A percentile compares a stretch with the other conserved stretches of the same genome.
Conservation (phyloP, 2,329 filamentous ascomycete genomes). For the Trichoderma citrinoviride region DNA sequence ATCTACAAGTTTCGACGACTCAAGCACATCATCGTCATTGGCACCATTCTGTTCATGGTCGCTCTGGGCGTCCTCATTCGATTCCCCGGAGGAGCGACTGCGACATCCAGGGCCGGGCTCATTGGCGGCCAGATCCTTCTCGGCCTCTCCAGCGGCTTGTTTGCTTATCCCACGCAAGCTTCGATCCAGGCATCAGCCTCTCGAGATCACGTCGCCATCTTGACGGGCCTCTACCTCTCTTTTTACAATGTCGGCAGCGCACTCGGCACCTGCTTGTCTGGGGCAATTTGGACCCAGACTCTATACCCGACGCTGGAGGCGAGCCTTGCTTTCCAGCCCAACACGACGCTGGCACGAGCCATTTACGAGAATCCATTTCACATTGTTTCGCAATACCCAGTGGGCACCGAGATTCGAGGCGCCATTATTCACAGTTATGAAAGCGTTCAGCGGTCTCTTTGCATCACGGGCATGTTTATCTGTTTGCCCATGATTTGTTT, state of each 20-base stretch:
- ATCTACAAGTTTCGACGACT: constrained; percentile 52
- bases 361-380: constrained; percentile 41
- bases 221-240: constrained; percentile 41
- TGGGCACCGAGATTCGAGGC: constrained; percentile 44
- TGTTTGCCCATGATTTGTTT: constrained; percentile 48
- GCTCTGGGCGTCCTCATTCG: constrained; percentile 56
- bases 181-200: constrained; percentile 41
- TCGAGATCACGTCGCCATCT: constrained; percentile 39
- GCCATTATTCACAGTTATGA: constrained; percentile 47
- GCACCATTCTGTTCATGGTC: constrained; percentile 54
- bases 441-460: constrained; percentile 45
- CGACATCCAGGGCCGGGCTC: constrained; percentile 47
- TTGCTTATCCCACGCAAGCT: constrained; percentile 44
- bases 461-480: constrained; percentile 45
- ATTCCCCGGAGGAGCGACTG: constrained; percentile 49
- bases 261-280: constrained; percentile 41
- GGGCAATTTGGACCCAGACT: constrained; percentile 44
- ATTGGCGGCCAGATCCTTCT: constrained; percentile 56
- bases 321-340: constrained; percentile 36
- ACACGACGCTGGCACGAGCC: constrained; percentile 35
- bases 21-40: constrained; percentile 57
- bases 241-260: constrained; percentile 44
- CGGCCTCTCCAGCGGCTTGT: constrained; percentile 58
- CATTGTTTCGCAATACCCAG: constrained; percentile 35
- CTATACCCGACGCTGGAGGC: constrained; percentile 35